Evolutionary conservation across 331 rosid species (phyloP), one percentile per base, ranked within the genome.

Genomic region (Cydonia oblonga): DNA sequence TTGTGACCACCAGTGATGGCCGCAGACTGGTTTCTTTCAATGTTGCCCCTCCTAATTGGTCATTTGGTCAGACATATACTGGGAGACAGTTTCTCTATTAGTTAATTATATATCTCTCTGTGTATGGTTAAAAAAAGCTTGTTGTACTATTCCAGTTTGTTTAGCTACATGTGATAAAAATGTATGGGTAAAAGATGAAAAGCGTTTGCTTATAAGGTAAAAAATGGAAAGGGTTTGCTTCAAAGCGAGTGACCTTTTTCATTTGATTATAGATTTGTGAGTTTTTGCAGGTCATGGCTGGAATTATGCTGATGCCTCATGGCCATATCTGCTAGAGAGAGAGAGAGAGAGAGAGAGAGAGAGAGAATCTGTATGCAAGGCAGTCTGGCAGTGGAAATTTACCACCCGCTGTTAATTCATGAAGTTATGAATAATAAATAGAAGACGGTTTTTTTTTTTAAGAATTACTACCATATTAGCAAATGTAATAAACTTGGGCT

Each of bases 51-150:
- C 23, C 92, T 1, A 61, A 76, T 71, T 93, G 97, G 98, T 82
- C 97, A 38, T 93, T 89, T 67, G 97, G 98, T 23, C 90, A 90
- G 72, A 93, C 98, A 14, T 93, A 90, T 64, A 79, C 87, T 0
- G 98, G 98, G 57, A 74, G 83, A 3, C 98, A 93, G 66, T 93
- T 83, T 67, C 87, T 75, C 25, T 88, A 80, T 71, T 93, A 78
- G 84, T 30, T 49, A 51, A 22, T 51, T 20, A 54, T 20, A 35
- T 38, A 3, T 38, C 28, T 16, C 51, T 38, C 25, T 70, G 15
- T 23, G 64, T 62, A 2, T 4, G 57, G 65, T 71, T 71, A 15
- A 11, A 30, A 30, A 52, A 74, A 64, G 78, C 71, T 64, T 19
- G 5, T 54, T 58, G 38, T 26, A 63, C 19, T 26, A 6, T 4